Percentiles rank a stretch among this genome's conserved stretches.
phyloP scores from a whole-genome alignment of 345 rosid species.

The Reutealis trisperma region DNA sequence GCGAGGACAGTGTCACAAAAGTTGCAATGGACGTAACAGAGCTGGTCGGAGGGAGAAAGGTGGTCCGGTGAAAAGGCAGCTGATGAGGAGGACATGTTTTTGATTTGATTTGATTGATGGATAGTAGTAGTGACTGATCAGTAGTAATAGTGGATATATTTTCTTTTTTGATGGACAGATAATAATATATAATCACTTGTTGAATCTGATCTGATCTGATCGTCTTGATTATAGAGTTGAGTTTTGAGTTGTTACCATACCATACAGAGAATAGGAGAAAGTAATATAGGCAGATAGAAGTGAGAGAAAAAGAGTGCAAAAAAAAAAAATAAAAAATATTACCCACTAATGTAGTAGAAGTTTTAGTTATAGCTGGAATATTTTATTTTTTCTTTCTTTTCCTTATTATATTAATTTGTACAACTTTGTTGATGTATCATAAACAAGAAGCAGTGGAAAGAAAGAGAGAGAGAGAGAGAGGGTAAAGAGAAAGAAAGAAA shows the following conservation, averaged over 20 bases:
- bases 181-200: conserved; percentile 39
- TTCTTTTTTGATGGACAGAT: conserved; percentile 44
- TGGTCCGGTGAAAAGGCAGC: conserved; percentile 85
- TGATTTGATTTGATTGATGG: conserved; percentile 74
- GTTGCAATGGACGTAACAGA: conserved; percentile 97
- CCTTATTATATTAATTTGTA: not conserved
- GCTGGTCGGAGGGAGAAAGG: conserved; percentile 91
- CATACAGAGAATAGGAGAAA: not conserved
- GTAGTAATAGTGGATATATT: conserved; percentile 21
- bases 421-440: conserved; percentile 17
- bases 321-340: too few relatives aligned
- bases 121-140: conserved; percentile 51
- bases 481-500: too few relatives aligned
- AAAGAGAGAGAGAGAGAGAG: conserved; percentile 11
- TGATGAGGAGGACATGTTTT: conserved; percentile 65
- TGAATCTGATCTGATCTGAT: conserved; percentile 56
- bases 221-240: conserved; percentile 59
- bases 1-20: conserved; percentile 91
- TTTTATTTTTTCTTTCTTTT: not conserved
- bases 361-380: conserved; percentile 19
- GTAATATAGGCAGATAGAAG: not conserved
- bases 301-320: conserved; percentile 17
- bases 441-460: conserved; percentile 14
- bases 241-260: conserved; percentile 36
- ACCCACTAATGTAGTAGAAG: conserved; percentile 22